Percentiles rank a stretch among this genome's conserved stretches.
phyloP scores from a whole-genome alignment of 805 yeast genomes.

The Wickerhamiella vanderwaltii region DNA sequence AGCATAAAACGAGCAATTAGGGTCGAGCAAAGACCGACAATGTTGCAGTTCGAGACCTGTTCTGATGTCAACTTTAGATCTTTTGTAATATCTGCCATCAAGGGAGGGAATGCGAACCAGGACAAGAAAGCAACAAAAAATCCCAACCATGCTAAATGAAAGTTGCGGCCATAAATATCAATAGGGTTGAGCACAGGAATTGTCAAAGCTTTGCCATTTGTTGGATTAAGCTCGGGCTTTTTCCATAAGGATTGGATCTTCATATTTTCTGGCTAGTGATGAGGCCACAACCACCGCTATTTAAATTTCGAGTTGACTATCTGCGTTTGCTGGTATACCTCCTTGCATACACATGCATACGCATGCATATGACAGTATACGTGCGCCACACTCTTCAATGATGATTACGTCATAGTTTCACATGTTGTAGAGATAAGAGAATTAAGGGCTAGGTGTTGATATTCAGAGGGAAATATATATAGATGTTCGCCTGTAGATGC shows the following conservation, averaged over 20 bases:
- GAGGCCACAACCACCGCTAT: neutral
- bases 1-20: constrained; percentile 14
- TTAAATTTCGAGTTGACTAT: neutral
- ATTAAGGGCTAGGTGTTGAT: too few species aligned
- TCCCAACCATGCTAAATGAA: constrained; percentile 14
- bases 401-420: too few species aligned
- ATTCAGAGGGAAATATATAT: too few species aligned
- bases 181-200: constrained; percentile 14
- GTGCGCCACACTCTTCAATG: too few species aligned
- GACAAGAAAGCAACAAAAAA: constrained; percentile 17
- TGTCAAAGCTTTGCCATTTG: constrained; percentile 15
- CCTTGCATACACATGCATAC: neutral
- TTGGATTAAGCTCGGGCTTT: constrained; percentile 14
- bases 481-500: too few species aligned
- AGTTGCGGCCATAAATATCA: constrained; percentile 14
- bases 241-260: constrained; percentile 13
- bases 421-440: too few species aligned
- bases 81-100: constrained; percentile 13
- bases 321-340: neutral
- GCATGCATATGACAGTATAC: neutral
- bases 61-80: constrained; percentile 14
- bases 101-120: constrained; percentile 18
- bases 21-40: constrained; percentile 16
- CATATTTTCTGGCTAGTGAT: constrained; percentile 4
- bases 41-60: constrained; percentile 15